phyloP scores from a whole-genome alignment of 2,329 filamentous ascomycete species.

The Clarireedia sp. region DNA sequence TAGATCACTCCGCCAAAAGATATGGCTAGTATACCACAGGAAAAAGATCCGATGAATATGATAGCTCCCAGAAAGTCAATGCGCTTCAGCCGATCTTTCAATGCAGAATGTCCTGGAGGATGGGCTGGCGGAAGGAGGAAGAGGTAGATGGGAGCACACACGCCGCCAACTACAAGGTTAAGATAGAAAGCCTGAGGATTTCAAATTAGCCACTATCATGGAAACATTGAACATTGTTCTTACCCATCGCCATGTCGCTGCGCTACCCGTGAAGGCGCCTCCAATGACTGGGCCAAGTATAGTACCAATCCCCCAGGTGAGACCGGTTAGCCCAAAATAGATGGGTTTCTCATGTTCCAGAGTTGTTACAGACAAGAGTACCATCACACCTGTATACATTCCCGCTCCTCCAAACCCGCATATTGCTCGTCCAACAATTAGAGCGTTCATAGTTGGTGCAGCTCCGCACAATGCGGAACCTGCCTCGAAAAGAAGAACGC shows the following conservation, averaged over 20 bases:
- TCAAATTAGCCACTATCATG: background rate
- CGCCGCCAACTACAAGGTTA: background rate
- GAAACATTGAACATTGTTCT: too few species aligned
- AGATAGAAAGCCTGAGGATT: background rate
- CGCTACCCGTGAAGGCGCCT: background rate
- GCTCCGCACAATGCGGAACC: conserved; percentile 30
- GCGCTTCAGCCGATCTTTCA: conserved; percentile 1
- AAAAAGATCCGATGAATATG: conserved; percentile 11
- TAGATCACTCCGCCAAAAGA: background rate
- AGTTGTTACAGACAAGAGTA: conserved; percentile 34
- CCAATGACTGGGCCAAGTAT: conserved; percentile 1
- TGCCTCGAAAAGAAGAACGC: conserved; percentile 26
- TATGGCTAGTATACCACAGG: background rate
- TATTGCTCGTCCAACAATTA: conserved; percentile 41
- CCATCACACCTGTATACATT: conserved; percentile 40
- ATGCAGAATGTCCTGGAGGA: too few species aligned
- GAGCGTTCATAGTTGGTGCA: conserved; percentile 32
- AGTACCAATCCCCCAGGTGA: background rate
- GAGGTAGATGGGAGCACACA: background rate
- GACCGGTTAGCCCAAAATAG: background rate
- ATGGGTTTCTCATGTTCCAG: conserved; percentile 30
- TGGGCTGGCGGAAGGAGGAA: background rate
- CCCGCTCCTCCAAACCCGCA: conserved; percentile 39
- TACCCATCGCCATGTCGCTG: conserved; percentile 1
- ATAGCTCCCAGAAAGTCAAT: conserved; percentile 30